Conservation (phyloP, 2,329 filamentous ascomycete species). For the Aspergillus fumigatiaffinis region DNA sequence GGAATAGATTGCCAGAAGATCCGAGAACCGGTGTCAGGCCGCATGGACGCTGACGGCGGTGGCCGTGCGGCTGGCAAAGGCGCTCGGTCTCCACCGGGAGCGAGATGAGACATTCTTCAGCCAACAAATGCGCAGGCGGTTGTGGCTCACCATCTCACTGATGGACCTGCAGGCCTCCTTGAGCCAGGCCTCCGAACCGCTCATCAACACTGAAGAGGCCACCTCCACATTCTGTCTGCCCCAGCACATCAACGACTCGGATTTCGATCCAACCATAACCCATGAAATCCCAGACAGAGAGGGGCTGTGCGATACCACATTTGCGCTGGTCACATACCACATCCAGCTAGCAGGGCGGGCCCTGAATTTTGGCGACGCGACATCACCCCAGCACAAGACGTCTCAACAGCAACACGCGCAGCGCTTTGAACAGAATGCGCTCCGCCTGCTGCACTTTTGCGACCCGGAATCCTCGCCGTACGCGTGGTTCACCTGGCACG, state of each 20-base stretch:
- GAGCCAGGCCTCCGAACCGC: conserved; percentile 1
- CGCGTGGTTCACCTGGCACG: conserved; percentile 29
- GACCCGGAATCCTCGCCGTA: conserved; percentile 25
- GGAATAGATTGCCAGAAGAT: conserved; percentile 14
- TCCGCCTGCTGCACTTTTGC: conserved; percentile 22
- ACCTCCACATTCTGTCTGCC: conserved; percentile 6
- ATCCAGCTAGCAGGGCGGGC: conserved; percentile 17
- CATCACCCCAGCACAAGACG: neutral
- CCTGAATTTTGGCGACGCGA: conserved; percentile 8
- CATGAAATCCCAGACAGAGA: conserved; percentile 11
- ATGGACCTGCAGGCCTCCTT: conserved; percentile 5
- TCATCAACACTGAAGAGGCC: conserved; percentile 12
- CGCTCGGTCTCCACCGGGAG: conserved; percentile 16
- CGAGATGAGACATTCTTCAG: conserved; percentile 18
- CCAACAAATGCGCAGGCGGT: conserved; percentile 4
- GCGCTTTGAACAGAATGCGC: conserved; percentile 15
- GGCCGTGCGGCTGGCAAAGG: conserved; percentile 26
- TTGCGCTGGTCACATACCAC: conserved; percentile 25
- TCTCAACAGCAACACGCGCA: neutral
- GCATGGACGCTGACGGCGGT: conserved; percentile 29
- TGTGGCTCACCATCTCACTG: conserved; percentile 7
- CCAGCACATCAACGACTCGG: conserved; percentile 22
- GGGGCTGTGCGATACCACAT: conserved; percentile 27
- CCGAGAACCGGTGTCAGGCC: conserved; percentile 22
- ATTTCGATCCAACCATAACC: conserved; percentile 19